Evolutionary conservation across 2,329 filamentous ascomycete genomes (phyloP).

Genomic region (Penicillium expansum): DNA sequence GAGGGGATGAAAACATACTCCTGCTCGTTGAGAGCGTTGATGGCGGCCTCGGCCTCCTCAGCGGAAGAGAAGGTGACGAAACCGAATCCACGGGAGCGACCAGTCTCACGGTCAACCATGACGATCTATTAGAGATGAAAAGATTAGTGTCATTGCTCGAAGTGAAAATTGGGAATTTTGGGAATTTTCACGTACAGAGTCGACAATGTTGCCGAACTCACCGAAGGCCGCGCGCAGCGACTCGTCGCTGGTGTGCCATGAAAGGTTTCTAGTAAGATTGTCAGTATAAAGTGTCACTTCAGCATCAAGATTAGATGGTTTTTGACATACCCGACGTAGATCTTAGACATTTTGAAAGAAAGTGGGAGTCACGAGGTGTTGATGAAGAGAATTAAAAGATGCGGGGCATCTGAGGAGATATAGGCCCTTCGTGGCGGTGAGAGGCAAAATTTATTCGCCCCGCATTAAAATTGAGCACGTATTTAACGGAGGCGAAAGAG

Average conservation of each 20-base stretch:
- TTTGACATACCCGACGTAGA: constrained; percentile 16
- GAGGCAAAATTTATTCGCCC: constrained; percentile 3
- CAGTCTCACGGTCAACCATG: constrained; percentile 18
- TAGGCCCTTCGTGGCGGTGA: constrained; percentile 5
- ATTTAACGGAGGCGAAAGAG: neutral
- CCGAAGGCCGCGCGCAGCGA: constrained; percentile 9
- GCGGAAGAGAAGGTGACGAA: constrained; percentile 17
- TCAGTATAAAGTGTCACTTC: neutral
- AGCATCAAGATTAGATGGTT: neutral
- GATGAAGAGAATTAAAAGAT: constrained; percentile 11
- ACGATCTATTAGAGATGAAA: constrained; percentile 8
- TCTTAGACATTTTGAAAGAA: constrained; percentile 16
- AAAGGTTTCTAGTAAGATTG: constrained; percentile 7
- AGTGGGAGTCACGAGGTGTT: neutral
- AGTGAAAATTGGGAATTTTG: neutral
- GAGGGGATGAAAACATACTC: constrained; percentile 9
- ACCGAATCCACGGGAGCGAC: constrained; percentile 19
- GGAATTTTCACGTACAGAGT: constrained; percentile 11
- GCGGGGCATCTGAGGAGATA: constrained; percentile 9
- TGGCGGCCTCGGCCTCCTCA: constrained; percentile 14
- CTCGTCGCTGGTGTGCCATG: constrained; percentile 15
- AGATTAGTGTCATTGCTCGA: neutral
- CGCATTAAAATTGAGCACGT: neutral
- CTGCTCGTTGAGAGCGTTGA: constrained; percentile 13
- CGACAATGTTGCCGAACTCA: constrained; percentile 11